phyloP scores from a whole-genome alignment of 1,284 basidiomycete genomes.

The Trichosporon sp. region DNA sequence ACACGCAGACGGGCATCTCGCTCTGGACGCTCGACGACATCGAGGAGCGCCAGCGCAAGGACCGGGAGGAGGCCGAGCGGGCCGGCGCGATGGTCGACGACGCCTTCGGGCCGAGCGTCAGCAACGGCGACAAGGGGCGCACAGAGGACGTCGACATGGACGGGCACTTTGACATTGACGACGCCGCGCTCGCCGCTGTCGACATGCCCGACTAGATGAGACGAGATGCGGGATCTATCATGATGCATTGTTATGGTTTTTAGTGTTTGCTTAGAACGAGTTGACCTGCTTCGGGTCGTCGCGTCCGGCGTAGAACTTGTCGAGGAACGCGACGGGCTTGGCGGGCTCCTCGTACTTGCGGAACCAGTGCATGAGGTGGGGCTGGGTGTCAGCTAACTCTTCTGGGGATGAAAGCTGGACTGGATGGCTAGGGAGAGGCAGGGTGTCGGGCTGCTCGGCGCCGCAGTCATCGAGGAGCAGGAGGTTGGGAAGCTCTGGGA shows the following conservation, averaged over 20 bases:
- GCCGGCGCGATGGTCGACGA: slow-evolving; percentile 26
- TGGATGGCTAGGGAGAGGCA: no score
- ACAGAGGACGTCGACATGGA: slow-evolving; percentile 28
- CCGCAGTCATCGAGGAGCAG: no score
- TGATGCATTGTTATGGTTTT: slow-evolving; percentile 19
- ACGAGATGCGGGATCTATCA: slow-evolving; percentile 3
- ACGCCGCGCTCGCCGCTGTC: slow-evolving; percentile 35
- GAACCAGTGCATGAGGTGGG: slow-evolving; percentile 51
- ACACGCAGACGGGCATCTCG: slow-evolving; percentile 89
- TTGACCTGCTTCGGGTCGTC: slow-evolving; percentile 47
- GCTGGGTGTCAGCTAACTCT: slow-evolving; percentile 24
- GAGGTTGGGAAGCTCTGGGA: no score
- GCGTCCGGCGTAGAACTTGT: slow-evolving; percentile 49
- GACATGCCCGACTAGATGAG: slow-evolving; percentile 26
- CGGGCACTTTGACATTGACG: slow-evolving; percentile 31
- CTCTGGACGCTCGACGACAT: slow-evolving; percentile 69
- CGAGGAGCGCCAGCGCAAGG: slow-evolving; percentile 41
- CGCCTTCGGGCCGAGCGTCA: slow-evolving; percentile 19
- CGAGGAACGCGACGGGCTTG: slow-evolving; percentile 48
- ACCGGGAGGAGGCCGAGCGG: slow-evolving; percentile 36
- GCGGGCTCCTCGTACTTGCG: slow-evolving; percentile 45
- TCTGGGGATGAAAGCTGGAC: not conserved
- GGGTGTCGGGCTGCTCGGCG: no score
- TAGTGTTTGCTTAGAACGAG: slow-evolving; percentile 29
- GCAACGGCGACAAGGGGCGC: slow-evolving; percentile 12